Evolutionary conservation across 768 basidiomycete species (phyloP).

Genomic region (Tylopilus felleus): DNA sequence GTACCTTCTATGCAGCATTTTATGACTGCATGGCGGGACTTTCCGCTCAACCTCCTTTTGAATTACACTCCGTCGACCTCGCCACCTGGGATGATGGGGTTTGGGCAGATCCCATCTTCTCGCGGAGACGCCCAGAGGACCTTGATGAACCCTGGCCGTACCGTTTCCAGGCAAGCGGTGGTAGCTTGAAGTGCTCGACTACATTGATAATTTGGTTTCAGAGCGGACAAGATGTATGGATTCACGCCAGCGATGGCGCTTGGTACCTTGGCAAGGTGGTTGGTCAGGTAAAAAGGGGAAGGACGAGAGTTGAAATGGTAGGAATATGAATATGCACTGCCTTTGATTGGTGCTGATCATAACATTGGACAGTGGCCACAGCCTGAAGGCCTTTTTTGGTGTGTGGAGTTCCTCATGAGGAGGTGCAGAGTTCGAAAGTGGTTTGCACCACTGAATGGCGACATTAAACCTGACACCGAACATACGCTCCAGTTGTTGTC

Average conservation of each 20-base stretch:
- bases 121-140: constrained; percentile 34
- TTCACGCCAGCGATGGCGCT: constrained; percentile 45
- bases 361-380: no score
- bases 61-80: constrained; percentile 24
- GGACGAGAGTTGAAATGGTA: constrained; percentile 44
- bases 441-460: constrained; percentile 62
- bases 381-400: constrained; percentile 55
- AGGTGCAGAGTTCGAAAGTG: constrained; percentile 47
- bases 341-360: background rate
- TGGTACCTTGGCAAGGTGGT: constrained; percentile 52
- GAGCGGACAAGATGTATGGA: constrained; percentile 51
- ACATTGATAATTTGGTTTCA: constrained; percentile 17
- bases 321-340: constrained; percentile 13
- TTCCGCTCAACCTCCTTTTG: no score
- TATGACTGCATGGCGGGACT: no score
- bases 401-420: constrained; percentile 42
- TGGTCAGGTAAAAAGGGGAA: constrained; percentile 42
- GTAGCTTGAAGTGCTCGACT: background rate
- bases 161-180: constrained; percentile 40
- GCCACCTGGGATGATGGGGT: constrained; percentile 24
- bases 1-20: no score
- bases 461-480: constrained; percentile 57
- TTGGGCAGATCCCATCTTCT: constrained; percentile 16
- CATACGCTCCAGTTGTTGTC: constrained; percentile 46
- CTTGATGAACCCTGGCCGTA: constrained; percentile 53